Evolutionary conservation across 2,329 filamentous ascomycete species (phyloP).

Genomic region (Lojkania enalia): DNA sequence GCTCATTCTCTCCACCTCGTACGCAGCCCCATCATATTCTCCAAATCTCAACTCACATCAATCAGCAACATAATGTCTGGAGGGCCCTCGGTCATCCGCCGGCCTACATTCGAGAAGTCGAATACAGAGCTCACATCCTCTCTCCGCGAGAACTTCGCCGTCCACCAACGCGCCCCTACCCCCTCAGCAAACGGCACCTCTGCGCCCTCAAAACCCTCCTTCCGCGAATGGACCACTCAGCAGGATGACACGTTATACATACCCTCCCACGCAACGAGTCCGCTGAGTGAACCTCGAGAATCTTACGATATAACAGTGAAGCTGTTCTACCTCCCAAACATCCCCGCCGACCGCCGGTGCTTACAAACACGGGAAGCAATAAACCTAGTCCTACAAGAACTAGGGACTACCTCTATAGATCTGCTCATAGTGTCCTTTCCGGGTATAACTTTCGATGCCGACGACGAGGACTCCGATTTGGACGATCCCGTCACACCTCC

Average conservation of each 20-base stretch:
- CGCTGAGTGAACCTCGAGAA: constrained; percentile 76
- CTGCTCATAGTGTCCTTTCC: constrained; percentile 92
- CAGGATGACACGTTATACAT: constrained; percentile 64
- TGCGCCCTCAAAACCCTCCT: constrained; percentile 44
- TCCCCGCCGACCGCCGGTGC: constrained; percentile 66
- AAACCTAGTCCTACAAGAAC: constrained; percentile 75
- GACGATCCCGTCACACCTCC: constrained; percentile 18
- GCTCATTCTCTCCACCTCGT: constrained; percentile 85
- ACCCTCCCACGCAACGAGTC: constrained; percentile 70
- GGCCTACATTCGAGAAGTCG: constrained; percentile 76
- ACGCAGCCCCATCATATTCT: constrained; percentile 43
- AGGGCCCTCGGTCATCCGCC: constrained; percentile 81
- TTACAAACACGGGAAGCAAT: constrained; percentile 78
- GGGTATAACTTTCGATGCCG: constrained; percentile 88
- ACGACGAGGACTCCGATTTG: constrained; percentile 77
- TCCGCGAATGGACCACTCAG: constrained; percentile 68
- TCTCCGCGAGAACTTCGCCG: constrained; percentile 78
- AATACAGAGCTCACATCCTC: constrained; percentile 92
- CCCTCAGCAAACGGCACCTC: constrained; percentile 30
- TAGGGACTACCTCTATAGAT: constrained; percentile 76
- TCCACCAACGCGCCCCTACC: constrained; percentile 67
- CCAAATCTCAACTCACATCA: not conserved
- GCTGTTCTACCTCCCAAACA: constrained; percentile 83
- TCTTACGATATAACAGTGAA: constrained; percentile 96
- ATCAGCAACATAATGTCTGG: constrained; percentile 82